Conservation (phyloP, 352 stramenopile species). For the Phytopythium cucurbitacearum region DNA sequence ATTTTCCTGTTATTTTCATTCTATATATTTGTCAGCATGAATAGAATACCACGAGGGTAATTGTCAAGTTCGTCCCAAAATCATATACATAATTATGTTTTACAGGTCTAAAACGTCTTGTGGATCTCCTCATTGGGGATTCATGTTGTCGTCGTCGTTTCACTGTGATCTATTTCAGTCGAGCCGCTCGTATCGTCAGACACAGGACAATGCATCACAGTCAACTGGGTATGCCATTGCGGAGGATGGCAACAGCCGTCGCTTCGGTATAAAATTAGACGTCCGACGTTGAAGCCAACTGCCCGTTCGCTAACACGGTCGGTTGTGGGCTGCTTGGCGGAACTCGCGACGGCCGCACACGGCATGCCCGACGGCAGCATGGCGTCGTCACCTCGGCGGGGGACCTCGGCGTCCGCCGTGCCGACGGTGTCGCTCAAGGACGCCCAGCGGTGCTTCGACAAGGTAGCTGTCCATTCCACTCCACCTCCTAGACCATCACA, state of each 20-base stretch:
- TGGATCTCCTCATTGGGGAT: not conserved
- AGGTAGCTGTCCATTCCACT: slow-evolving; percentile 18
- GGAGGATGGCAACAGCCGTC: too few relatives aligned
- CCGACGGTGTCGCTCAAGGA: slow-evolving; percentile 64
- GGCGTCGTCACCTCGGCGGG: slow-evolving; percentile 3
- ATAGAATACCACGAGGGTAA: too few relatives aligned
- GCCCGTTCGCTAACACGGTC: too few relatives aligned
- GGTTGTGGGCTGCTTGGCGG: not conserved
- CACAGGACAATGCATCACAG: not conserved
- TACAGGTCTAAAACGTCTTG: not conserved
- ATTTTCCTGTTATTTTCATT: too few relatives aligned
- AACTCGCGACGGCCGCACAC: not conserved
- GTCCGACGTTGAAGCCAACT: too few relatives aligned
- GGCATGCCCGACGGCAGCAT: not conserved
- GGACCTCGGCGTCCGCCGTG: slow-evolving; percentile 12
- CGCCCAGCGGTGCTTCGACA: slow-evolving; percentile 72
- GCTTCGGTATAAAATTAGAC: too few relatives aligned
- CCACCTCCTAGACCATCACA: not conserved
- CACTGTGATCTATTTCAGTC: slow-evolving; percentile 9
- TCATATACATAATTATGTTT: not conserved
- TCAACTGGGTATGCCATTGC: too few relatives aligned
- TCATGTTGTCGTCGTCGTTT: slow-evolving; percentile 9
- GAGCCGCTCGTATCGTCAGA: not conserved
- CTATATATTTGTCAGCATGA: too few relatives aligned
- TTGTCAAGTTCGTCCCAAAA: too few relatives aligned